A percentile compares a stretch with the other conserved stretches of the same genome.
These are phyloP conservation scores for Metschnikowia anglica DNA, from an alignment of 805 yeast species.

Conservation along the genomic window DNA sequence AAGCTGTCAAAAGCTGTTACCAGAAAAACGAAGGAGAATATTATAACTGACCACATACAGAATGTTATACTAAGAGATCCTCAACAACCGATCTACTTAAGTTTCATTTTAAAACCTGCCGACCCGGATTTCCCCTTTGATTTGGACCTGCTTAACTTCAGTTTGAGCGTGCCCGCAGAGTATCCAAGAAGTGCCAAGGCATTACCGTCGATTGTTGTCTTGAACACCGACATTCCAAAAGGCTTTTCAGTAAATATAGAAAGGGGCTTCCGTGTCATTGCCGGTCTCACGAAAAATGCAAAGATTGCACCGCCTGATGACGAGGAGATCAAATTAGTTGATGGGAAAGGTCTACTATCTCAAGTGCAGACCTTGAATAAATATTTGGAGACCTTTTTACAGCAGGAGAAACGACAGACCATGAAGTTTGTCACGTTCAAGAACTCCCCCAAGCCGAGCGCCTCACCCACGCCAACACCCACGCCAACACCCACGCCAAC, in stretches of 20 bases:
- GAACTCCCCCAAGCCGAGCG: constrained; percentile 5
- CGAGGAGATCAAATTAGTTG: constrained; percentile 33
- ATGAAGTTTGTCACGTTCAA: constrained; percentile 54
- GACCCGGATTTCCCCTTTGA: constrained; percentile 78
- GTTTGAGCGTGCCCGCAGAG: constrained; percentile 51
- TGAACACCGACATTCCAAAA: constrained; percentile 66
- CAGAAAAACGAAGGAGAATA: constrained; percentile 13
- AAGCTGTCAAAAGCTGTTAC: constrained; percentile 7
- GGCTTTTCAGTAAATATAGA: constrained; percentile 71
- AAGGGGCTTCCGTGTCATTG: constrained; percentile 55
- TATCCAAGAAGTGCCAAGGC: constrained; percentile 48
- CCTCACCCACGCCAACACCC: constrained; percentile 3
- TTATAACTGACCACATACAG: constrained; percentile 16
- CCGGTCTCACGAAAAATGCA: constrained; percentile 19
- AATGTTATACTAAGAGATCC: constrained; percentile 16
- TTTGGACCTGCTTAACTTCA: constrained; percentile 50
- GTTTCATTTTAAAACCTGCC: constrained; percentile 51
- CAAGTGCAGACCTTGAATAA: constrained; percentile 55
- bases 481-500: constrained; percentile 1
- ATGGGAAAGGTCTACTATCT: constrained; percentile 53
- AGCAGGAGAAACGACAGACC: constrained; percentile 58
- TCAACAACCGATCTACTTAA: constrained; percentile 34
- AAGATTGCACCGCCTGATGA: constrained; percentile 22
- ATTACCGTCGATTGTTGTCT: constrained; percentile 52
- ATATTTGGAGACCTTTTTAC: constrained; percentile 57